A percentile compares a stretch with the other conserved stretches of the same genome.
Evolutionary conservation across 495 filamentous ascomycete genomes (phyloP).

Genomic region (Bathelium albidoporum): DNA sequence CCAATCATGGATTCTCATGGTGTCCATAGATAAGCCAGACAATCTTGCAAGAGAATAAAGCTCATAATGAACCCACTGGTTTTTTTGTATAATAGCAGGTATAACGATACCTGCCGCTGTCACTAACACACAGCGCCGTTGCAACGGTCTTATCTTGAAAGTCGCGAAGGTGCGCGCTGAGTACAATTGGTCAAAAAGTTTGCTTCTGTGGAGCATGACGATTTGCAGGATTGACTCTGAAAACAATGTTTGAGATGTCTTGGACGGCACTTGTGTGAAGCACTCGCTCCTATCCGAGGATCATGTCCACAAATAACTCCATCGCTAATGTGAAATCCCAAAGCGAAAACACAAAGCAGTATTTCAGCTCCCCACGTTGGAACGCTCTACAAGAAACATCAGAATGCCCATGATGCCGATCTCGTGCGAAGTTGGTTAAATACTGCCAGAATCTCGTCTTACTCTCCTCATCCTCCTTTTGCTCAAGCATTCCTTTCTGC

Average conservation of each 20-base stretch:
- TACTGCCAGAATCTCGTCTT: not conserved
- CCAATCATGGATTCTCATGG: no score
- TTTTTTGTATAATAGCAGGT: no score
- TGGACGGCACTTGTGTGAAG: not conserved
- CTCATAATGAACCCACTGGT: no score
- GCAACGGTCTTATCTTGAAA: no score
- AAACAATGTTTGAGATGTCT: not conserved
- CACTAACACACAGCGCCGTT: not conserved
- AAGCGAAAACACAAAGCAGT: not conserved
- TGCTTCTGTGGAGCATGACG: no score
- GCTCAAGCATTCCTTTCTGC: not conserved
- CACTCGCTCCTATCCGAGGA: not conserved
- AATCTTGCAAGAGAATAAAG: no score
- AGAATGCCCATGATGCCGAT: not conserved
- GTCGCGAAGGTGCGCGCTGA: no score
- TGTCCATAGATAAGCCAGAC: no score
- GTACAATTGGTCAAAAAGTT: no score
- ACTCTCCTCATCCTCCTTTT: not conserved
- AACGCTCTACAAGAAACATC: no score
- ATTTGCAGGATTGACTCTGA: not conserved
- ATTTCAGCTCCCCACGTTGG: no score
- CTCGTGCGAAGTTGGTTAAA: not conserved
- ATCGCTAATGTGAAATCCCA: not conserved
- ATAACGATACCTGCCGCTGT: no score
- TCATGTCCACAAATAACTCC: not conserved